phyloP scores from a whole-genome alignment of 805 yeast species.

The Metschnikowia peoriensis region DNA sequence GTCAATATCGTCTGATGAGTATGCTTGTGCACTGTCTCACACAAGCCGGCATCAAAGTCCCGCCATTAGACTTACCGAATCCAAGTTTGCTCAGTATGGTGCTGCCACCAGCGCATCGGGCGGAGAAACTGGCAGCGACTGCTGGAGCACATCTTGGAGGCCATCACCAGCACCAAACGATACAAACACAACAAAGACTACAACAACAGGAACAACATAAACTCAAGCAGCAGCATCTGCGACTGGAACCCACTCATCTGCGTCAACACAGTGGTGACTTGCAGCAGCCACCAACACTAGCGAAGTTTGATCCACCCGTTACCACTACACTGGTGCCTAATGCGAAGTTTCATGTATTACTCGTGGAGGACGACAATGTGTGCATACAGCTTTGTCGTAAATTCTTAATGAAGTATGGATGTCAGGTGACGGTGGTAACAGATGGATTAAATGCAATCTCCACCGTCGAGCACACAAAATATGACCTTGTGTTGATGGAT shows the following conservation, averaged over 20 bases:
- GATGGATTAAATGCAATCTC: slow-evolving; percentile 90
- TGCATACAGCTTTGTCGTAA: slow-evolving; percentile 82
- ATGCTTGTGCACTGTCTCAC: slow-evolving; percentile 48
- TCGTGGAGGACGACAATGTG: slow-evolving; percentile 79
- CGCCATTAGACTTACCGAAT: slow-evolving; percentile 57
- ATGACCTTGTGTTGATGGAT: slow-evolving; percentile 81
- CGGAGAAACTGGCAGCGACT: neutral
- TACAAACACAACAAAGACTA: slow-evolving; percentile 6
- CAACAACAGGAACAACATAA: neutral
- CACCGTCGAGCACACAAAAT: slow-evolving; percentile 65
- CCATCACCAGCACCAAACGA: slow-evolving; percentile 6
- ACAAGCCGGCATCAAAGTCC: slow-evolving; percentile 66
- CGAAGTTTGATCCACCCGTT: slow-evolving; percentile 15
- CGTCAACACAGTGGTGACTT: slow-evolving; percentile 3
- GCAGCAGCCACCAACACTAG: slow-evolving; percentile 11
- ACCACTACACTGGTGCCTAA: slow-evolving; percentile 24
- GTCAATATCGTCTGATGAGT: slow-evolving; percentile 52
- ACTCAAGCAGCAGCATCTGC: neutral
- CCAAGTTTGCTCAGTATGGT: slow-evolving; percentile 25
- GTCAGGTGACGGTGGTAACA: slow-evolving; percentile 87
- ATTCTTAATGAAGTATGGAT: slow-evolving; percentile 82
- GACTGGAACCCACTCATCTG: slow-evolving; percentile 2
- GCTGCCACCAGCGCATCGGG: slow-evolving; percentile 15
- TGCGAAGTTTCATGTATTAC: slow-evolving; percentile 63
- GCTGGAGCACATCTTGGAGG: neutral